phyloP scores from a whole-genome alignment of 768 basidiomycete species.

The Pholiota microspora region DNA sequence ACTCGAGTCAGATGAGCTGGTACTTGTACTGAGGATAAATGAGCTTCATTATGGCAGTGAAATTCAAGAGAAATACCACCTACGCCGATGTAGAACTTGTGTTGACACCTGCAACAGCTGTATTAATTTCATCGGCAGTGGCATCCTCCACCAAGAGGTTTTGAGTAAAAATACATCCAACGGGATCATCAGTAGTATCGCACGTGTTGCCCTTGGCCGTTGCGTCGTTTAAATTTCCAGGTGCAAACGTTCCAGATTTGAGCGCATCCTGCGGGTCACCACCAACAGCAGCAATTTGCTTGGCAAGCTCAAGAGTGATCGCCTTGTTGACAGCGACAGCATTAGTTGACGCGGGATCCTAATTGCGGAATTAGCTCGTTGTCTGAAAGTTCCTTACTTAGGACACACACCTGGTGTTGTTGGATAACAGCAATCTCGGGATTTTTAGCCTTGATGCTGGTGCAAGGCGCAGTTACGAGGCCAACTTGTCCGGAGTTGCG shows the following conservation, averaged over 20 bases:
- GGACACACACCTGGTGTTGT: slow-evolving; percentile 48
- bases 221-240: slow-evolving; percentile 48
- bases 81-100: neutral
- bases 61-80: neutral
- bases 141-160: slow-evolving; percentile 57
- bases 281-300: slow-evolving; percentile 62
- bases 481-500: slow-evolving; percentile 61
- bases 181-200: slow-evolving; percentile 47
- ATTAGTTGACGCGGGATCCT: slow-evolving; percentile 60
- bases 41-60: neutral
- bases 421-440: slow-evolving; percentile 64
- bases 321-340: slow-evolving; percentile 64
- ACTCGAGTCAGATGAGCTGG: neutral
- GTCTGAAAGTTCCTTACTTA: no score
- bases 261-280: slow-evolving; percentile 58
- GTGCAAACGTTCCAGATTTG: slow-evolving; percentile 60
- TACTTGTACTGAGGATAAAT: neutral
- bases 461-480: slow-evolving; percentile 46
- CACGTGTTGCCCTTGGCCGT: slow-evolving; percentile 58
- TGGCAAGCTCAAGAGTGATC: slow-evolving; percentile 58
- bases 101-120: slow-evolving; percentile 40
- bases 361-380: neutral
- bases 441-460: slow-evolving; percentile 52
- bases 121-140: slow-evolving; percentile 54
- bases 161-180: slow-evolving; percentile 63